Evolutionary conservation across 2,329 filamentous ascomycete genomes (phyloP).

Genomic region (Cladosporium sp.): DNA sequence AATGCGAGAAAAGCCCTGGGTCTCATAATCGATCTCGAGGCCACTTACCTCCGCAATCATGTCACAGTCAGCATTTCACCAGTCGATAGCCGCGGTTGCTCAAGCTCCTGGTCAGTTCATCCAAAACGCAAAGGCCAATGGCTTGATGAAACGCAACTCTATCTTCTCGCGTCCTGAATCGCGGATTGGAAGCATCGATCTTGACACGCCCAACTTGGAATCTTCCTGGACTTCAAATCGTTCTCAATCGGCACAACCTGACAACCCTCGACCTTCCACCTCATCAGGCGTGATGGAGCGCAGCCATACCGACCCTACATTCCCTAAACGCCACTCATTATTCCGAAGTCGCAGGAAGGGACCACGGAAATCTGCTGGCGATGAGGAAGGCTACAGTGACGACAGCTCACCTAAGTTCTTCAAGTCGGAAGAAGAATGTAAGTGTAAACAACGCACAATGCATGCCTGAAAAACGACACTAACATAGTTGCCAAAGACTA

Average conservation of each 20-base stretch:
- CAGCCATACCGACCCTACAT: conserved; percentile 1
- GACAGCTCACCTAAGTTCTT: neutral
- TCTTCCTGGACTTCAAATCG: neutral
- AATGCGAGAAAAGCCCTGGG: conserved; percentile 1
- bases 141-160: conserved; percentile 12
- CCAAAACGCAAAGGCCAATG: conserved; percentile 12
- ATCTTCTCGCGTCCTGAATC: conserved; percentile 10
- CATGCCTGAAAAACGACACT: neutral
- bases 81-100: conserved; percentile 13
- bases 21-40: neutral
- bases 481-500: conserved; percentile 20
- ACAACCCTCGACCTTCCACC: neutral
- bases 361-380: neutral
- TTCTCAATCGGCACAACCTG: neutral
- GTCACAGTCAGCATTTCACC: conserved; percentile 12
- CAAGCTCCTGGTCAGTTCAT: conserved; percentile 10
- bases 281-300: conserved; percentile 5
- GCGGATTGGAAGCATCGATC: conserved; percentile 3
- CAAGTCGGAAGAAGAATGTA: conserved; percentile 7
- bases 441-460: neutral
- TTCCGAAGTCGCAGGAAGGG: conserved; percentile 9
- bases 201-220: conserved; percentile 4
- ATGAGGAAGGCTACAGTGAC: neutral
- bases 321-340: conserved; percentile 9
- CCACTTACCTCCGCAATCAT: neutral